Evolutionary conservation across 176 grass and related monocot genomes (phyloP).

Genomic region (Urochloa ruziziensis): DNA sequence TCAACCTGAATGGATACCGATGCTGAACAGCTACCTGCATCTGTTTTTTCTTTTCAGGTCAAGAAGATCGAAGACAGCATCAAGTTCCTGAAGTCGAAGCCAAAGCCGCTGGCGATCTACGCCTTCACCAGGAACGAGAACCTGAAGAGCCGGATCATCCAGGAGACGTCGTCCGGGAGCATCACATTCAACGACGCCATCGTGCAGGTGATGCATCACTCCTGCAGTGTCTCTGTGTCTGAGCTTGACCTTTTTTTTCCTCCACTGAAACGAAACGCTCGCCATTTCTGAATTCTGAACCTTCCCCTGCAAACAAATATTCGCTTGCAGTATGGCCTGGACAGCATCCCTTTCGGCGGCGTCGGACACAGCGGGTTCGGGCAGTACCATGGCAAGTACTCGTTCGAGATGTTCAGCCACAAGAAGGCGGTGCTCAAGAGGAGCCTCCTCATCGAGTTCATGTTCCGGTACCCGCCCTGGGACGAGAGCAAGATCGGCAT

Average conservation of each 20-base stretch:
- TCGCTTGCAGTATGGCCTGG: slow-evolving; percentile 40
- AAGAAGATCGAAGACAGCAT: slow-evolving; percentile 92
- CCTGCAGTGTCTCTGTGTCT: neutral
- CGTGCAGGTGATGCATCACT: slow-evolving; percentile 44
- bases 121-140: slow-evolving; percentile 68
- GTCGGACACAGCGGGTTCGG: slow-evolving; percentile 70
- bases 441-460: slow-evolving; percentile 50
- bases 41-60: slow-evolving; percentile 37
- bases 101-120: slow-evolving; percentile 79
- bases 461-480: slow-evolving; percentile 80
- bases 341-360: slow-evolving; percentile 73
- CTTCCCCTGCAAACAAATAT: neutral
- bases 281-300: neutral
- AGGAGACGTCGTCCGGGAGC: slow-evolving; percentile 74
- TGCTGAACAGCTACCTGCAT: neutral
- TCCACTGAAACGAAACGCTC: neutral
- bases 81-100: slow-evolving; percentile 50
- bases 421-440: slow-evolving; percentile 74
- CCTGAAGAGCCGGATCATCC: slow-evolving; percentile 54
- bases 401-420: slow-evolving; percentile 87
- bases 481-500: slow-evolving; percentile 49
- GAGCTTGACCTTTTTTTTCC: neutral
- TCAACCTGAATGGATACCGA: neutral
- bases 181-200: slow-evolving; percentile 76
- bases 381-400: slow-evolving; percentile 88